phyloP scores from a whole-genome alignment of 2,329 filamentous ascomycete genomes.

The Claviceps quebecensis region DNA sequence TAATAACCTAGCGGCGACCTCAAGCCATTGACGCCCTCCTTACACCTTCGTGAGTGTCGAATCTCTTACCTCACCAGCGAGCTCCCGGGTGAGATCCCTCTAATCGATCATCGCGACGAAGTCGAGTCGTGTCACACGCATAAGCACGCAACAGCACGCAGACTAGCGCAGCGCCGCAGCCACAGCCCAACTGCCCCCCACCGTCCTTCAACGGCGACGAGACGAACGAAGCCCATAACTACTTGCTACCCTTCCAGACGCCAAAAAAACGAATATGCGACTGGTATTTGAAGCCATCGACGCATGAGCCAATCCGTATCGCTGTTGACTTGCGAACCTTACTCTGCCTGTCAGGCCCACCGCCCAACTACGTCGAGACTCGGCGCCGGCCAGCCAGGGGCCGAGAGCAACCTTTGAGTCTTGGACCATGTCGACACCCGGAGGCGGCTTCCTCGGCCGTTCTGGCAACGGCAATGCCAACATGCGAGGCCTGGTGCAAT shows the following conservation, averaged over 20 bases:
- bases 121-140: not conserved
- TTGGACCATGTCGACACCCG: constrained; percentile 39
- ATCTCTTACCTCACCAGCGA: not conserved
- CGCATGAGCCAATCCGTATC: not conserved
- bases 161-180: not conserved
- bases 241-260: not conserved
- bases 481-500: constrained; percentile 82
- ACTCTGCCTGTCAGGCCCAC: not conserved
- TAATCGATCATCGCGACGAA: not conserved
- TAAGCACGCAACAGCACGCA: not conserved
- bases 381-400: constrained; percentile 3
- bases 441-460: constrained; percentile 49
- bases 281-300: not conserved
- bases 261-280: not conserved
- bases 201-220: not conserved
- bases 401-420: constrained; percentile 9
- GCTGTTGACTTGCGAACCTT: not conserved
- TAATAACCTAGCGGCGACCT: not conserved
- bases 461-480: constrained; percentile 51
- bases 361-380: not conserved
- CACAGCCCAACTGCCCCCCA: not conserved
- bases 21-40: not conserved
- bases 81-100: not conserved
- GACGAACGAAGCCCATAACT: not conserved
- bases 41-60: not conserved